Evolutionary conservation across 208 protist genomes (phyloP), one percentile per base, ranked within the genome.

Genomic region (Leishmania gerbilli): DNA sequence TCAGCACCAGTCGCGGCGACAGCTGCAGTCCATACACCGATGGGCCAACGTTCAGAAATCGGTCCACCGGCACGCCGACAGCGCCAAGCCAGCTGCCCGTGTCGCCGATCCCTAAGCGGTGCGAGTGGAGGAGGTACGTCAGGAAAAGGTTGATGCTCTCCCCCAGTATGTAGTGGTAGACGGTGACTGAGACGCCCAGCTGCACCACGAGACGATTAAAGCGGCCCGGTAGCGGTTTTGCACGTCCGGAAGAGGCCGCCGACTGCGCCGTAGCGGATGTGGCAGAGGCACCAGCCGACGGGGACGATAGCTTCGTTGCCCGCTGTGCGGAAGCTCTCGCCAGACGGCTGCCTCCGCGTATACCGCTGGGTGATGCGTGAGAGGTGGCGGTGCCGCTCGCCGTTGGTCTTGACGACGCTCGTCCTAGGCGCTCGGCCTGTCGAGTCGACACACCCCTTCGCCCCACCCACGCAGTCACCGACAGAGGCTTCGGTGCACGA

Each of bases 141-240:
- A 95, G 65, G 3, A 42, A 53, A 5, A 92, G 64, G 21, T 91
- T 92, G 47, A 90, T 84, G 40, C 82, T 89, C 81, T 97, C 94
- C 13, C 91, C 92, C 53, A 96, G 34, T 17, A 94, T 71, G 81
- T 96, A 96, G 31, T 95, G 80, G 76, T 92, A 94, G 0, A 86
- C 27, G 0, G 92, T 84, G 65, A 95, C 93, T 42, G 79, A 79
- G 47, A 93, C 77, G 31, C 94, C 94, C 47, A 81, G 74, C 68
- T 92, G 79, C 19, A 78, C 51, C 9, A 84, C 71, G 4, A 96
- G 72, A n/a, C 92, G 90, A 65, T 93, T 95, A 77, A 97, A 97
- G 27, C 93, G 89, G 58, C 93, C 91, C 9, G 49, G 72, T 86
- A 92, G 83, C 47, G 87, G 74, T n/a, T 79, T 77, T 37, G 84